Base-by-base conservation (phyloP, 75 land plant genomes). In the Selaginella moellendorffii region DNA sequence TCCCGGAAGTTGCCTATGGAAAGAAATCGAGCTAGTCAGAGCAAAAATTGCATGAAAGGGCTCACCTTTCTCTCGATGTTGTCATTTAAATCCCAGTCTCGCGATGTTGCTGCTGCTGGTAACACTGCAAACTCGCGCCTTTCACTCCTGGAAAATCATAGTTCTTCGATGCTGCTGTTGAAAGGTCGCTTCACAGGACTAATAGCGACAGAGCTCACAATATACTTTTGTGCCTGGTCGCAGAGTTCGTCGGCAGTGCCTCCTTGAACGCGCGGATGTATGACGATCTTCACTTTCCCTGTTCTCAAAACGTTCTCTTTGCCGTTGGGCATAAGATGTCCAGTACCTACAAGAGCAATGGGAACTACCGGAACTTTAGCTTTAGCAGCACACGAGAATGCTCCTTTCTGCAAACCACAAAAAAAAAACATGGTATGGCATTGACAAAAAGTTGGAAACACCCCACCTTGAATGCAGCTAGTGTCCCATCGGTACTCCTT, bases 291-390 rank as follows among this genome's bases (percentile, higher is more conserved):
- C 42, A 95, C 82, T 10, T 74, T 53, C 29, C 99, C 99, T 0
- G 72, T 28, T 61, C 76, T 76, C 65, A 95, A 25, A 23, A 73
- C 67, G 58, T 76, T 68, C 62, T 95, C 99, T 78, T 60, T 71
- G 56, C 90, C 96, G 36, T 82, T 62, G 53, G 99, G 90, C 99
- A 95, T 95, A 10, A 95, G 68, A n/a, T 77, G 77, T 8, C 99
- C 99, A 28, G 99, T 84, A 29, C 96, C 96, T 29, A 83, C 71
- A 26, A 95, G 80, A 20, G 77, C 76, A 23, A 95, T 89, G 10
- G 99, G 99, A 27, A 95, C 88, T 22, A 95, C 91, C 19, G 91
- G 82, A 28, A 80, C 90, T 66, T 75, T 68, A 21, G 81, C 81
- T 63, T 81, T 95, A 61, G 81, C 90, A 29, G 99, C 99, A 61